These are phyloP conservation scores for Graphiopsis chlorocephala DNA, from an alignment of 2,329 filamentous ascomycete genomes.

Conservation along the genomic window DNA sequence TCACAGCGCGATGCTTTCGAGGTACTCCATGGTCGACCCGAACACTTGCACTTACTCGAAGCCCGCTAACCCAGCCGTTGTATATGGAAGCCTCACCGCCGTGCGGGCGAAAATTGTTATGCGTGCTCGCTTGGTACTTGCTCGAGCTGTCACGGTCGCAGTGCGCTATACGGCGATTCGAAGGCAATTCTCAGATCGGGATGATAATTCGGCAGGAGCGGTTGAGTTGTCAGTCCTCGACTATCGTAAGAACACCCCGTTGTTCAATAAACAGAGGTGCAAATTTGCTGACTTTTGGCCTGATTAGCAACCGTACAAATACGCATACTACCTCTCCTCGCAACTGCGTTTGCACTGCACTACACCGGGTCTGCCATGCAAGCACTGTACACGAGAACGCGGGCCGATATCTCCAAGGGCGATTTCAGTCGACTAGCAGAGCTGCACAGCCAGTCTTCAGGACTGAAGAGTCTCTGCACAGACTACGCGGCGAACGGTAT, in stretches of 20 bases:
- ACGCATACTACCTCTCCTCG: slow-evolving; percentile 52
- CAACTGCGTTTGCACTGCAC: slow-evolving; percentile 51
- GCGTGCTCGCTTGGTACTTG: slow-evolving; percentile 52
- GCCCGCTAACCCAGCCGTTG: slow-evolving; percentile 48
- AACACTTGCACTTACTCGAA: slow-evolving; percentile 46
- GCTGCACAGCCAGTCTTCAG: slow-evolving; percentile 54
- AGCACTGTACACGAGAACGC: slow-evolving; percentile 46
- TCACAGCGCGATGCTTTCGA: slow-evolving; percentile 49
- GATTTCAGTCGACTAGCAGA: slow-evolving; percentile 50
- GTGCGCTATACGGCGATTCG: slow-evolving; percentile 51
- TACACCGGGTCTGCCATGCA: slow-evolving; percentile 52
- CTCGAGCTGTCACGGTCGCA: slow-evolving; percentile 52
- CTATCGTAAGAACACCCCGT: slow-evolving; percentile 35
- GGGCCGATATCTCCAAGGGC: slow-evolving; percentile 49
- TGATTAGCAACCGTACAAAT: slow-evolving; percentile 49
- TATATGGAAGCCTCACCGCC: slow-evolving; percentile 51
- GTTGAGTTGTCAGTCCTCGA: slow-evolving; percentile 50
- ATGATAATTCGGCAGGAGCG: slow-evolving; percentile 36
- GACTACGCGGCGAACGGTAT: slow-evolving; percentile 54
- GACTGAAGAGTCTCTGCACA: slow-evolving; percentile 54
- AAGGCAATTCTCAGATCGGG: slow-evolving; percentile 51
- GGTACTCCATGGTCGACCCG: slow-evolving; percentile 49
- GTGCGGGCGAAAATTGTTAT: slow-evolving; percentile 49
- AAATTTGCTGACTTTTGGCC: not conserved
- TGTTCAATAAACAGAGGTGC: not conserved